Evolutionary conservation across 164 flowering plant genomes (phyloP).

Genomic region (Macadamia integrifolia): DNA sequence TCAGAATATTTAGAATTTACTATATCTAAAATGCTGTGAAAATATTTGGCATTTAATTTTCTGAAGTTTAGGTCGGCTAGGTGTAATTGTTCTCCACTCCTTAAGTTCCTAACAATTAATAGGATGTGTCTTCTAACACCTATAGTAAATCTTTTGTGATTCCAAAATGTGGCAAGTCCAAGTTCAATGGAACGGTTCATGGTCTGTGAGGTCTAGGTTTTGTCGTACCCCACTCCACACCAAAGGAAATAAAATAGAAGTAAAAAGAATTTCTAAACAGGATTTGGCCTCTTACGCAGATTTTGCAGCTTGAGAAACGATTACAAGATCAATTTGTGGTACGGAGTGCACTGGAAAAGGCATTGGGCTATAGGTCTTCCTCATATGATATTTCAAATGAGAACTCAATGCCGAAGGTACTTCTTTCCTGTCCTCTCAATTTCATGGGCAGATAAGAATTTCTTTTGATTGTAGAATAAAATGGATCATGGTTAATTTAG

Average conservation of each 20-base stretch:
- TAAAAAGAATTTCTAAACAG: background rate
- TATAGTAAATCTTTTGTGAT: too few species aligned
- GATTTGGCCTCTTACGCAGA: slow-evolving; percentile 30
- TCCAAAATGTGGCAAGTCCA: background rate
- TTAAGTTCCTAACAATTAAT: background rate
- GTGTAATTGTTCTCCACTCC: background rate
- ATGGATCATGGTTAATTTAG: background rate
- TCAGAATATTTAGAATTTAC: background rate
- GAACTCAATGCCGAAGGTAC: slow-evolving; percentile 54
- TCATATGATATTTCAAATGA: slow-evolving; percentile 23
- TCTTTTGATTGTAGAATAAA: background rate
- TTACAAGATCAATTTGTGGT: slow-evolving; percentile 50
- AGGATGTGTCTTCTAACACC: background rate
- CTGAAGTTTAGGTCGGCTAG: background rate
- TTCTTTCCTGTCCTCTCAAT: background rate
- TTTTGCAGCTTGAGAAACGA: slow-evolving; percentile 52
- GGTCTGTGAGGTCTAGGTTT: background rate
- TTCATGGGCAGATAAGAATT: background rate
- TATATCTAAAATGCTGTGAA: slow-evolving; percentile 1
- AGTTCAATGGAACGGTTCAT: background rate
- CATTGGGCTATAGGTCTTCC: slow-evolving; percentile 36
- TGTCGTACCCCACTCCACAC: background rate
- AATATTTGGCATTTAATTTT: background rate
- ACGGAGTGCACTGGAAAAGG: slow-evolving; percentile 54
- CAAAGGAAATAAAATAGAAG: too few species aligned